A percentile compares a stretch with the other conserved stretches of the same genome.
phyloP scores from a whole-genome alignment of 495 filamentous ascomycete species.

The Amorphotheca resinae region DNA sequence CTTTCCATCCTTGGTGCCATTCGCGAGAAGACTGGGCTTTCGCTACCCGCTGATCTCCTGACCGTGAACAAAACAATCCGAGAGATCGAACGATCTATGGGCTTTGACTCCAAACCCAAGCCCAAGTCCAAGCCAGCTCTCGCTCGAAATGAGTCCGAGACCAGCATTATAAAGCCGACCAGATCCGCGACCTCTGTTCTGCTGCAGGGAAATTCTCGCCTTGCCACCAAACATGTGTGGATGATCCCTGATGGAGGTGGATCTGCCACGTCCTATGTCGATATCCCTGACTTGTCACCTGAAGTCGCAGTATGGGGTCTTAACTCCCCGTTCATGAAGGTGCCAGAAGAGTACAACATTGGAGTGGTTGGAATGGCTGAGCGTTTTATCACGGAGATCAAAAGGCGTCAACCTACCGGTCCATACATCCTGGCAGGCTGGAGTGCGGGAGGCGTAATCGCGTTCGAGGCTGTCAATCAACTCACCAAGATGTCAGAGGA shows the following conservation, averaged over 20 bases:
- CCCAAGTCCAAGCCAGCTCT: constrained; percentile 26
- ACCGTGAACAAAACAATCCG: constrained; percentile 29
- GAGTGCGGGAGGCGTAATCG: constrained; percentile 82
- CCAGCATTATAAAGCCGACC: neutral
- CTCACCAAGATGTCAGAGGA: constrained; percentile 53
- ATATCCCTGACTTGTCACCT: constrained; percentile 36
- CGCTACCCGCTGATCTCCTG: constrained; percentile 36
- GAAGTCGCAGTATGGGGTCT: constrained; percentile 48
- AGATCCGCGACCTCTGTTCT: constrained; percentile 33
- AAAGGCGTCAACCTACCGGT: constrained; percentile 46
- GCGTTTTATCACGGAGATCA: constrained; percentile 49
- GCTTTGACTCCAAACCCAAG: constrained; percentile 13
- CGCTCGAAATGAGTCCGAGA: constrained; percentile 4
- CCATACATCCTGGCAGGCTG: constrained; percentile 64
- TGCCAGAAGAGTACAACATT: constrained; percentile 40
- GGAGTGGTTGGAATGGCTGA: constrained; percentile 41
- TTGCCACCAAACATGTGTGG: constrained; percentile 48
- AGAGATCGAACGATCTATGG: constrained; percentile 12
- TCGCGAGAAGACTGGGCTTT: constrained; percentile 42
- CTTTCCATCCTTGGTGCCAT: constrained; percentile 42
- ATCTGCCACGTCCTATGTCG: constrained; percentile 49
- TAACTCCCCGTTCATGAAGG: constrained; percentile 50
- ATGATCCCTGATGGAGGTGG: constrained; percentile 72
- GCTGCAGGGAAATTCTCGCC: constrained; percentile 53
- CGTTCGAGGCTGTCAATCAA: constrained; percentile 69